Conservation (phyloP, 176 grass and related monocot genomes). For the Raddia guianensis region DNA sequence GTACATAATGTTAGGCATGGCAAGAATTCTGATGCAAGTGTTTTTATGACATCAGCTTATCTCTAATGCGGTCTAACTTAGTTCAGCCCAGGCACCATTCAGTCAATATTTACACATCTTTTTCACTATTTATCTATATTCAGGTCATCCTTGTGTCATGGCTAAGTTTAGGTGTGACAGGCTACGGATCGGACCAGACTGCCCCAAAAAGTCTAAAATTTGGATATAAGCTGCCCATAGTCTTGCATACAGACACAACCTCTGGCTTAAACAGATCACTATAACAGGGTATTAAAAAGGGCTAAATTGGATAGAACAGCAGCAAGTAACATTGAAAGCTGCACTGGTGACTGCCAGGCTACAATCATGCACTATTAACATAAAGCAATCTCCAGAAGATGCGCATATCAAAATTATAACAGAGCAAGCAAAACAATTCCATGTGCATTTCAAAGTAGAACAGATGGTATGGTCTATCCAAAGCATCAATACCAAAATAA, state of each 20-base stretch:
- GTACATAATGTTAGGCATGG: too few relatives aligned
- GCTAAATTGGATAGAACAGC: not conserved
- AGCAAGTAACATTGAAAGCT: not conserved
- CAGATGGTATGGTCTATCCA: constrained; percentile 11
- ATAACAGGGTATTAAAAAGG: not conserved
- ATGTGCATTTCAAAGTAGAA: constrained; percentile 32
- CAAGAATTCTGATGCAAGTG: too few relatives aligned
- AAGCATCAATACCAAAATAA: constrained; percentile 5
- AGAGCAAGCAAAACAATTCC: constrained; percentile 19
- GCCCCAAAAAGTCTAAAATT: not conserved
- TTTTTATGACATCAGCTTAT: too few relatives aligned
- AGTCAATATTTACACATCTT: too few relatives aligned
- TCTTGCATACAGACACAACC: not conserved
- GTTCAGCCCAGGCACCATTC: too few relatives aligned
- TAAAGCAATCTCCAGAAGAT: not conserved
- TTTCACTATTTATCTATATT: too few relatives aligned
- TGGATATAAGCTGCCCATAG: not conserved
- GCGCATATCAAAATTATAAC: not conserved
- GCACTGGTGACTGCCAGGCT: not conserved
- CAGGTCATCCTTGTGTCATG: too few relatives aligned
- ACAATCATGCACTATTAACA: not conserved
- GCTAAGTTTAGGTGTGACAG: too few relatives aligned
- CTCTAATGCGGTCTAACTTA: too few relatives aligned
- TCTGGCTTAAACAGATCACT: not conserved
- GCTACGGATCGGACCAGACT: too few relatives aligned